These are phyloP conservation scores for Pseudomassariella vexata DNA, from an alignment of 2,329 filamentous ascomycete species.

Conservation along the genomic window DNA sequence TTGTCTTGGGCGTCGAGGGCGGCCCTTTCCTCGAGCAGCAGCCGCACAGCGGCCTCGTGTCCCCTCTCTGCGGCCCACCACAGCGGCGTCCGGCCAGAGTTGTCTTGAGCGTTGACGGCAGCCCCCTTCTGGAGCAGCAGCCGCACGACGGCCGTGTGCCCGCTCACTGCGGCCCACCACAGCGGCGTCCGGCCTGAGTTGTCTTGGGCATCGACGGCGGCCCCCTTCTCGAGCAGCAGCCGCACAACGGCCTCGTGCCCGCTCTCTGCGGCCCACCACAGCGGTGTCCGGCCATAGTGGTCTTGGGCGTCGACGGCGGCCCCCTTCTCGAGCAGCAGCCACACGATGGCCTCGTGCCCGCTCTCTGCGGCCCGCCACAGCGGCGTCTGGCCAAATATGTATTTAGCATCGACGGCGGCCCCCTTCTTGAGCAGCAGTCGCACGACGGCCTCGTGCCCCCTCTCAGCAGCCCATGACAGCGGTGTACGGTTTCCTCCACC, in stretches of 20 bases:
- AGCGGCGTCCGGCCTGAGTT: conserved; percentile 26
- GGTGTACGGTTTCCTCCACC: neutral
- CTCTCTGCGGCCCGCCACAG: conserved; percentile 1
- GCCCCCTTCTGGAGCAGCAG: neutral
- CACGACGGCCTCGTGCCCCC: neutral
- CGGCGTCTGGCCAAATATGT: conserved; percentile 2
- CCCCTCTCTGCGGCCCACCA: neutral
- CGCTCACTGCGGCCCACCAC: neutral
- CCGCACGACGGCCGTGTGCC: neutral
- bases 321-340: conserved; percentile 3
- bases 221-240: conserved; percentile 5
- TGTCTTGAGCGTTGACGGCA: neutral
- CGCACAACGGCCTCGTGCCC: conserved; percentile 1
- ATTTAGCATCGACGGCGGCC: neutral
- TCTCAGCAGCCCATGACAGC: neutral
- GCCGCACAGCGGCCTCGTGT: neutral
- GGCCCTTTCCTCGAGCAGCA: neutral
- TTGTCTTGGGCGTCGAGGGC: neutral
- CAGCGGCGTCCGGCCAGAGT: neutral
- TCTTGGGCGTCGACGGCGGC: conserved; percentile 11
- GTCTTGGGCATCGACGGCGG: conserved; percentile 22
- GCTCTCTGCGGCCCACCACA: neutral
- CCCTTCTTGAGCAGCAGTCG: neutral
- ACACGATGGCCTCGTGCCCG: neutral
- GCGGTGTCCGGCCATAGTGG: neutral